Percentiles rank a stretch among this genome's conserved stretches.
These are phyloP conservation scores for Tinospora cordifolia DNA, from an alignment of 164 flowering plant genomes.

Conservation along the genomic window DNA sequence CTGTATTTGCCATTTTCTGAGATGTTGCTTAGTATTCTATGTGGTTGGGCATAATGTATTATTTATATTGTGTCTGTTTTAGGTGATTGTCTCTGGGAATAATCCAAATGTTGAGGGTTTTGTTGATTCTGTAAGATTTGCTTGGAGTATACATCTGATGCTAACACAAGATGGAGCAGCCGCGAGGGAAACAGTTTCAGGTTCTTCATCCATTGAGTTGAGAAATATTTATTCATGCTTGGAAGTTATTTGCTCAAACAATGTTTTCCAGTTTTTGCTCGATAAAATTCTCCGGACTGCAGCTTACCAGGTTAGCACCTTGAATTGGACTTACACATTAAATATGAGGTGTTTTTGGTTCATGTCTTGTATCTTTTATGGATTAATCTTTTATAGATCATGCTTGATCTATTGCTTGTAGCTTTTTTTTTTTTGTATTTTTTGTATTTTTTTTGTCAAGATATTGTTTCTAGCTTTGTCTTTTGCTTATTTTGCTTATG, in stretches of 20 bases:
- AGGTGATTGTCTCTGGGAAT: constrained; percentile 66
- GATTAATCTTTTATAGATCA: background rate
- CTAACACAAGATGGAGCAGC: constrained; percentile 49
- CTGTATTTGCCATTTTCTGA: background rate
- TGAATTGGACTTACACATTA: background rate
- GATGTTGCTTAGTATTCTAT: background rate
- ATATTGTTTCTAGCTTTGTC: background rate
- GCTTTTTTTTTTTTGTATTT: too few relatives aligned
- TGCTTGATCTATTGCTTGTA: too few relatives aligned
- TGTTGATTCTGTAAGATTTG: constrained; percentile 64
- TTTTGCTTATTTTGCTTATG: background rate
- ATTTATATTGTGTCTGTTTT: constrained; percentile 12
- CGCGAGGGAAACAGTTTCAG: constrained; percentile 41
- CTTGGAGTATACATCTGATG: constrained; percentile 87
- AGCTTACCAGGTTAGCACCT: constrained; percentile 74
- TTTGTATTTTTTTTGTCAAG: background rate
- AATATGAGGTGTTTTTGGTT: background rate
- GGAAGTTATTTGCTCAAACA: constrained; percentile 62
- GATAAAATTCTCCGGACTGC: constrained; percentile 79
- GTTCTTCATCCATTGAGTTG: constrained; percentile 44
- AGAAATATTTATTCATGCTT: constrained; percentile 51
- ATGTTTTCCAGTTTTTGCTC: constrained; percentile 79
- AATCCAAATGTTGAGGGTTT: constrained; percentile 66
- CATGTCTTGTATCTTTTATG: background rate
- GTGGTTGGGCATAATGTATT: background rate